These are phyloP conservation scores for Harringtonia lauricola DNA, from an alignment of 2,329 filamentous ascomycete genomes.

Conservation along the genomic window DNA sequence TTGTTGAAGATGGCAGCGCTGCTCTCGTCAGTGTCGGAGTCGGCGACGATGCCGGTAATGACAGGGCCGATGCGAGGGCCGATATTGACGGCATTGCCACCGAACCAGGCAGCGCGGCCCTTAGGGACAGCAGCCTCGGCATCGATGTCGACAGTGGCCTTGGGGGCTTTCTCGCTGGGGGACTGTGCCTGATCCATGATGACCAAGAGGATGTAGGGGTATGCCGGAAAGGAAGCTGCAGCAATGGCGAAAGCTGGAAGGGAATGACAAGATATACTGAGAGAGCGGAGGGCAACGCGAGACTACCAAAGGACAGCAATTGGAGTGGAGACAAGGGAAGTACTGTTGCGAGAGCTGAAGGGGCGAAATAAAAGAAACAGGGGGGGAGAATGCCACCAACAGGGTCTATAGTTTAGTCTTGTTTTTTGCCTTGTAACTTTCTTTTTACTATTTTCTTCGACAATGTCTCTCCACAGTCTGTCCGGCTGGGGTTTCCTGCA, in stretches of 20 bases:
- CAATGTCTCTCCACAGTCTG: no score
- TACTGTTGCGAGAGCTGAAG: no score
- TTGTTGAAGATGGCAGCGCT: constrained; percentile 39
- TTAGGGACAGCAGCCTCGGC: constrained; percentile 10
- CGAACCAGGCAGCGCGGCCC: constrained; percentile 26
- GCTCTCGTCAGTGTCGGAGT: constrained; percentile 32
- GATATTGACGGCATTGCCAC: constrained; percentile 27
- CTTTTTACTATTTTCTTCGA: no score
- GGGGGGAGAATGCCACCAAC: no score
- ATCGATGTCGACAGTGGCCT: constrained; percentile 3
- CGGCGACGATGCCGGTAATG: constrained; percentile 20
- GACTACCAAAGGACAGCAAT: no score
- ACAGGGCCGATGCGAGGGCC: constrained; percentile 41
- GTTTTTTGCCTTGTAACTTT: no score
- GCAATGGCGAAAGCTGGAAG: background rate
- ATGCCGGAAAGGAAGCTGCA: background rate
- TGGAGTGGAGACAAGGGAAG: no score
- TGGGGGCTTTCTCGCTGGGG: background rate
- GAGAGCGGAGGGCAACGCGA: no score
- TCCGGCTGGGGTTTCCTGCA: no score
- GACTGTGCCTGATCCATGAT: constrained; percentile 11
- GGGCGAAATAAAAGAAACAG: no score
- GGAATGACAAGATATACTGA: no score
- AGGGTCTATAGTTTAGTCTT: no score
- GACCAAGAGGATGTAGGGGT: constrained; percentile 6